These are phyloP conservation scores for Serendipita sp. DNA, from an alignment of 768 basidiomycete genomes.

Conservation along the genomic window DNA sequence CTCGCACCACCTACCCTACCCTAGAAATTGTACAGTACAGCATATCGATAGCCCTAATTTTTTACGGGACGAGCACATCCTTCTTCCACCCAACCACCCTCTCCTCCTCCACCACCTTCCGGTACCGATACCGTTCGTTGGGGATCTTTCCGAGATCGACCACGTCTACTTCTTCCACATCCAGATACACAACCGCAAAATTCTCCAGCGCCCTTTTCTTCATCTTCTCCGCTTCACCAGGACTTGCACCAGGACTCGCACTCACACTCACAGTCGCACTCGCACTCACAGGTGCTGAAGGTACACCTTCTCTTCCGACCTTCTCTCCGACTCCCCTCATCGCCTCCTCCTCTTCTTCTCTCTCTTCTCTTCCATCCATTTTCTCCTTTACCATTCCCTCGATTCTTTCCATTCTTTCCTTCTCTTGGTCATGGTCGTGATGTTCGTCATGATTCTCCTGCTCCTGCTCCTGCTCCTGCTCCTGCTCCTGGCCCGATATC, in stretches of 20 bases:
- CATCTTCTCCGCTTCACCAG: slow-evolving; percentile 24
- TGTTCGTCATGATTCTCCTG: slow-evolving; percentile 37
- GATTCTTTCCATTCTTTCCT: no score
- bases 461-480: slow-evolving; percentile 34
- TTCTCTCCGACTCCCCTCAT: no score
- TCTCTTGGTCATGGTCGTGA: no score
- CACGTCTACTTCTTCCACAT: slow-evolving; percentile 55
- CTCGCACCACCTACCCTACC: no score
- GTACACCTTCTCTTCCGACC: no score
- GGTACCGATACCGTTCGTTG: slow-evolving; percentile 18
- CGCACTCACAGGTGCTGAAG: no score
- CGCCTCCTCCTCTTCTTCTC: no score
- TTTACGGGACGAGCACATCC: not conserved
- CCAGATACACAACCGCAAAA: slow-evolving; percentile 57
- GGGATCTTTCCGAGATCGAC: slow-evolving; percentile 42
- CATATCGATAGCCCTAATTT: not conserved
- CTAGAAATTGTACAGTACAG: no score
- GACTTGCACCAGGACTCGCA: no score
- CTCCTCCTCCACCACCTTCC: not conserved
- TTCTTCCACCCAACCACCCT: not conserved
- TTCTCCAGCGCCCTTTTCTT: slow-evolving; percentile 42
- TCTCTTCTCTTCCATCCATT: not conserved
- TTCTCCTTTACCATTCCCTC: not conserved
- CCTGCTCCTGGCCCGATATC: slow-evolving; percentile 13
- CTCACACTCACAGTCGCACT: no score